These are phyloP conservation scores for Dendrobium chrysotoxum DNA, from an alignment of 106 monocot genomes.

Conservation along the genomic window DNA sequence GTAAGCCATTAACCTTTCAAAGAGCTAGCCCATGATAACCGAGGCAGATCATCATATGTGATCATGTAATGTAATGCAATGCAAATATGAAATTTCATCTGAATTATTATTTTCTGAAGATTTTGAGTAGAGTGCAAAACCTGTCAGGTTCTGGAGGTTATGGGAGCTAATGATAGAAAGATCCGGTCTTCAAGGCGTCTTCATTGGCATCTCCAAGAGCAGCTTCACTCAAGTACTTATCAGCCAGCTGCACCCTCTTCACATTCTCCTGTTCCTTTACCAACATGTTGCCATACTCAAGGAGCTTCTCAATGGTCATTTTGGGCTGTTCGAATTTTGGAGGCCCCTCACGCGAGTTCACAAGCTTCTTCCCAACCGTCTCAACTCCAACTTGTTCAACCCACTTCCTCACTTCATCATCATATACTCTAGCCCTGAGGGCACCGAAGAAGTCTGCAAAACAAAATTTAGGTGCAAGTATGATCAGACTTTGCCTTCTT, in stretches of 20 bases:
- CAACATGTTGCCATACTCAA: conserved; percentile 90
- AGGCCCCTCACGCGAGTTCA: conserved; percentile 71
- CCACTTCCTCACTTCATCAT: conserved; percentile 94
- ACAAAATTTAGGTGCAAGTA: neutral
- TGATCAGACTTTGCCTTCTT: too few relatives aligned
- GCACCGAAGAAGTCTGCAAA: conserved; percentile 90
- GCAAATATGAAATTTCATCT: too few relatives aligned
- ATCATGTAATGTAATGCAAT: too few relatives aligned
- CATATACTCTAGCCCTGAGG: conserved; percentile 81
- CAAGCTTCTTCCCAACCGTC: conserved; percentile 58
- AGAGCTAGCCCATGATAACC: neutral
- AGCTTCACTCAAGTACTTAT: conserved; percentile 83
- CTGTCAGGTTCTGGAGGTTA: neutral
- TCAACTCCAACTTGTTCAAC: conserved; percentile 50
- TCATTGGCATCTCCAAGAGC: conserved; percentile 87
- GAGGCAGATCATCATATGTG: too few relatives aligned
- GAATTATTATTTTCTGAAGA: too few relatives aligned
- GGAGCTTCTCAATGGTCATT: conserved; percentile 81
- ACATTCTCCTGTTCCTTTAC: conserved; percentile 97
- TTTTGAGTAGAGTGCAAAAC: neutral
- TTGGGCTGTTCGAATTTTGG: conserved; percentile 73
- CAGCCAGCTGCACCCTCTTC: conserved; percentile 94
- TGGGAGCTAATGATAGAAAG: conserved; percentile 60
- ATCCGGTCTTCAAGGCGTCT: conserved; percentile 61
- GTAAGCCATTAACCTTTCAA: neutral